These are phyloP conservation scores for Buddleja alternifolia DNA, from an alignment of 257 asterid species.

Conservation along the genomic window DNA sequence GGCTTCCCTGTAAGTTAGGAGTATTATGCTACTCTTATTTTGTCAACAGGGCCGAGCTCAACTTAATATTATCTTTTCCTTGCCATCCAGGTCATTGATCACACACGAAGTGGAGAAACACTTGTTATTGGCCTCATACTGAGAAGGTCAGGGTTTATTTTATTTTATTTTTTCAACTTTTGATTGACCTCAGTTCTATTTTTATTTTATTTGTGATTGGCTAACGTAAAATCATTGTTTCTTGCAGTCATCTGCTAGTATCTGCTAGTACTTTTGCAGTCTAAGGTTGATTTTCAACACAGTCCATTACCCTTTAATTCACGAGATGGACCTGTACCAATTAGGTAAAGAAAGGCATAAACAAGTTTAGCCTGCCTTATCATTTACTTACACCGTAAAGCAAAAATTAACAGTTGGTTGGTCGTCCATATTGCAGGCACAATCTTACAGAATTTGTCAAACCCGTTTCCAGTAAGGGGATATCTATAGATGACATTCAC, in stretches of 20 bases:
- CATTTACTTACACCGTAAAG: neutral
- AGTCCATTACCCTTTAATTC: constrained; percentile 82
- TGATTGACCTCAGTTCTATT: too few species aligned
- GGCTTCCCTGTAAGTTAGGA: constrained; percentile 88
- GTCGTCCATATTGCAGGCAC: constrained; percentile 65
- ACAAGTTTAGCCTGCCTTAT: constrained; percentile 12
- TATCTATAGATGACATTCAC: constrained; percentile 76
- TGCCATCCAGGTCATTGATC: constrained; percentile 81
- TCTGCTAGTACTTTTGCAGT: constrained; percentile 92
- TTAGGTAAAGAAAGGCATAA: constrained; percentile 53
- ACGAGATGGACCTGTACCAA: constrained; percentile 74
- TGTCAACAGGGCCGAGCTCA: constrained; percentile 18
- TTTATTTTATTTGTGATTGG: too few species aligned
- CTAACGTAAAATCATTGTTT: constrained; percentile 21
- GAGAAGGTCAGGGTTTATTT: constrained; percentile 64
- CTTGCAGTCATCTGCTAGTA: constrained; percentile 90
- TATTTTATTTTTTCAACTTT: constrained; percentile 10
- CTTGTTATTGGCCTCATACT: constrained; percentile 91
- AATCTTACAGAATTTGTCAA: constrained; percentile 87
- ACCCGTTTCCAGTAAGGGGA: constrained; percentile 93
- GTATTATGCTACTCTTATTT: constrained; percentile 23
- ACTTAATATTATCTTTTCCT: constrained; percentile 19
- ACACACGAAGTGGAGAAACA: constrained; percentile 82
- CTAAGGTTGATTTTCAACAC: constrained; percentile 95
- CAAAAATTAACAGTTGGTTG: constrained; percentile 24